Percentiles rank a stretch among this genome's conserved stretches.
Conservation (phyloP, 2,329 filamentous ascomycete species). For the Beauveria sp. region DNA sequence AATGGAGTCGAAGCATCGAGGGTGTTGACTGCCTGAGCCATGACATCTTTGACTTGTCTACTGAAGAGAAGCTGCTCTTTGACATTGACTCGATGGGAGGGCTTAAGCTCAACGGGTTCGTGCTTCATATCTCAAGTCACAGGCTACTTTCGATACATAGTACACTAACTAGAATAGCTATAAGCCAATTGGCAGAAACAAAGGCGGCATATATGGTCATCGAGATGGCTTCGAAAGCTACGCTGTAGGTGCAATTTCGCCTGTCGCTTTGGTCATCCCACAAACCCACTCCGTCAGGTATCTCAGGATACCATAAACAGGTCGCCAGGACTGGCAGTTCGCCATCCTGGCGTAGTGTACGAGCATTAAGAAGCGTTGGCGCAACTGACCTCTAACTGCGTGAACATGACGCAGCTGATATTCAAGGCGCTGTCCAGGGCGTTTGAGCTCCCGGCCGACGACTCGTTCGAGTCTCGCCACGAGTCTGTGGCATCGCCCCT, state of each 20-base stretch:
- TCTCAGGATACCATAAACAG: not conserved
- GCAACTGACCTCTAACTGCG: not conserved
- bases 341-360: not conserved
- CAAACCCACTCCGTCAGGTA: not conserved
- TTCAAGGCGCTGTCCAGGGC: not conserved
- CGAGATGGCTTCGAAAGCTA: conserved; percentile 4
- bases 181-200: not conserved
- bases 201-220: not conserved
- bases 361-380: not conserved
- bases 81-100: not conserved
- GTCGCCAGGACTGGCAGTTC: not conserved
- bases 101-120: not conserved
- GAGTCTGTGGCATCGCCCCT: not conserved
- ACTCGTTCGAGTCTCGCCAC: not conserved
- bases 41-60: not conserved
- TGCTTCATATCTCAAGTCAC: not conserved
- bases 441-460: not conserved
- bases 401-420: not conserved
- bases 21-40: not conserved
- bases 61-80: not conserved
- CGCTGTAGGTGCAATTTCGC: not conserved
- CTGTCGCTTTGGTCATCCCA: too few species aligned
- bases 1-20: not conserved
- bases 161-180: not conserved
- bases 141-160: too few species aligned